Evolutionary conservation across 192 early-diverging fungal genomes (phyloP), one percentile per base, ranked within the genome.

Genomic region (Haplosporangium gracile): DNA sequence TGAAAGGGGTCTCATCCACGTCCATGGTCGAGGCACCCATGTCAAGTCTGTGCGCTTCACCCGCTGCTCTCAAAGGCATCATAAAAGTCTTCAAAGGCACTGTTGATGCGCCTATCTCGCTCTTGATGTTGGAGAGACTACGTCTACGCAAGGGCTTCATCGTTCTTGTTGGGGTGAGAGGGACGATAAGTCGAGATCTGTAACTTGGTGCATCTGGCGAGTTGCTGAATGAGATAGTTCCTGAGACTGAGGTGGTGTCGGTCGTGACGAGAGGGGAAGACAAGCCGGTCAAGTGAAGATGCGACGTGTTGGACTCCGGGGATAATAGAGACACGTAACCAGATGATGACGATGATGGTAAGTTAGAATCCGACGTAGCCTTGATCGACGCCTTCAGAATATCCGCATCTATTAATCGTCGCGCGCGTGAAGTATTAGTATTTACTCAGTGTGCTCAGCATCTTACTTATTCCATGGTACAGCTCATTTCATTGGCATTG

Each of bases 371-470:
- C 47, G 84, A 81, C 8, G 75, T 86, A 13, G 78, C 71, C 76
- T 81, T 86, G 65, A 81, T 80, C 8, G 84, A 81, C 20, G 84
- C 79, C 34, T 80, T 80, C 51, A 86, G 32, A 24, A 86, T 81
- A 40, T 86, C 84, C 9, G 84, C 84, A 51, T 86, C 84, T 86
- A 74, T 38, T 18, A 70, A 29, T 32, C 7, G 29, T 15, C 26
- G 4, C 22, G n/a, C 9, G 6, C 5, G 6, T 60, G 10, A 7
- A 0, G 13, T 32, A 3, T 65, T 4, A 65, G 60, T 13, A 24
- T 15, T 29, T 29, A 0, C 10, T 65, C 29, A 32, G 10, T 32
- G 13, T 13, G 1, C 0, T 65, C 29, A 32, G 15, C 29, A 65
- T 15, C 26, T 15, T 29, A 9, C 3, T 32, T 11, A 11, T 6